Evolutionary conservation across 176 grass and related monocot species (phyloP), one percentile per base, ranked within the genome.

Genomic region (Triticum dicoccoides): DNA sequence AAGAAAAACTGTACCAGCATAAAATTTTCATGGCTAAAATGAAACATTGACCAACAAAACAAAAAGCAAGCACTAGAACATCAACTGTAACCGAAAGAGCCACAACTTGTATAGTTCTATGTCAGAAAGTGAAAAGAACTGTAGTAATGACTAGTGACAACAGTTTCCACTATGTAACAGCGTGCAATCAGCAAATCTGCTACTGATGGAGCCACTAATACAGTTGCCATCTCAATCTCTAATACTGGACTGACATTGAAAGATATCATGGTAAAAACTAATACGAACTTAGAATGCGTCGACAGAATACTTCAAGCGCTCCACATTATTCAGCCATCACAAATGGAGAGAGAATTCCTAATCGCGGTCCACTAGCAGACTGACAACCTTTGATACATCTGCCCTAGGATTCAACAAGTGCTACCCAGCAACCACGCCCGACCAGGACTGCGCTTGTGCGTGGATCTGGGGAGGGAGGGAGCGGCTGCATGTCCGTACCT

Each of bases 401-500:
- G 13, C 14, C 49, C 14, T 17, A 52, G 14, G 49, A 52, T 52
- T 52, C 35, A 41, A 72, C 23, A 30, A 23, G 37, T 9, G 32
- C 39, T 64, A 65, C 9, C 27, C 9, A 21, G n/a, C 3, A 15
- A 84, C 62, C 4, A 73, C 41, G 32, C 67, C 35, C 14, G 27
- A 15, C 12, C 65, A 47, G n/a, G 70, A 86, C 80, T 32, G 33
- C 58, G 10, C 69, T 63, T 69, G 33, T 37, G 73, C 9, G 37
- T 41, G 44, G 94, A 91, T 66, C 79, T 86, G 78, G 74, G 81
- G 24, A 21, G 4, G 0, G 0, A 21, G 4, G 0, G 0, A 25
- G 13, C 24, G 33, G 11, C 11, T 5, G 82, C 0, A 24, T 3
- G 39, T 8, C 17, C 10, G 37, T 77, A 95, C 90, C 87, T 90